A percentile compares a stretch with the other conserved stretches of the same genome.
Conservation (phyloP, 1,284 basidiomycete genomes). For the Ceratobasidium sp. region DNA sequence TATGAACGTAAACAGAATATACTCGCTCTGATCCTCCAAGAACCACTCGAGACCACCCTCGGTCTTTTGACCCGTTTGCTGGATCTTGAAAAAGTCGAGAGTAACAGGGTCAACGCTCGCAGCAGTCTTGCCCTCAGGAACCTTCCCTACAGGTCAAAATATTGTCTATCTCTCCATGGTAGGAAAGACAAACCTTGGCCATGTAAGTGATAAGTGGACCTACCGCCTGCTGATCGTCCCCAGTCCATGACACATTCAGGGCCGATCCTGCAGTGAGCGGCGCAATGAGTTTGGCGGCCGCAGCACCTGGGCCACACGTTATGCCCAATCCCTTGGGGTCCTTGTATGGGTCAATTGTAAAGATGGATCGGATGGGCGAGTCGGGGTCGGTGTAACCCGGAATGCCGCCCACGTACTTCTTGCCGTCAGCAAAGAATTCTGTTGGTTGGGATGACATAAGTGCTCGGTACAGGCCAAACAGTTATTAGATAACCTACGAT, state of each 20-base stretch:
- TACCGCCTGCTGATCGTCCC: constrained; percentile 48
- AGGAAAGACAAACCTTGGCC: constrained; percentile 50
- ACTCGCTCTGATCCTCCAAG: constrained; percentile 52
- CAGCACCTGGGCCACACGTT: constrained; percentile 68
- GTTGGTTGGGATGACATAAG: background rate
- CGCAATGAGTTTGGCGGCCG: constrained; percentile 60
- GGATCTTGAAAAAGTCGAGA: constrained; percentile 76
- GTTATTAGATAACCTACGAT: background rate
- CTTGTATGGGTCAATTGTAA: constrained; percentile 65
- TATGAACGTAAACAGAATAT: background rate
- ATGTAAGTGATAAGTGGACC: constrained; percentile 78
- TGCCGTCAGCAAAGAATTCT: constrained; percentile 61
- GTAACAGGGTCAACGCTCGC: constrained; percentile 63
- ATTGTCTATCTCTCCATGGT: background rate
- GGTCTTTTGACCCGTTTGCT: constrained; percentile 53
- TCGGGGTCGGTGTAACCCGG: constrained; percentile 49
- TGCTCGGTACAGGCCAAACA: background rate
- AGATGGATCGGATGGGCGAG: constrained; percentile 68
- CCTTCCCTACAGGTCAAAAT: background rate
- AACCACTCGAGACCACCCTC: constrained; percentile 50
- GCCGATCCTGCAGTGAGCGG: constrained; percentile 69
- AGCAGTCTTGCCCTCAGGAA: constrained; percentile 54
- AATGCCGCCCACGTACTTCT: constrained; percentile 60
- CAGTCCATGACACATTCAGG: constrained; percentile 57
- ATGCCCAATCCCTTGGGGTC: constrained; percentile 64